phyloP scores from a whole-genome alignment of 495 filamentous ascomycete genomes.

The Neurospora cerealis region DNA sequence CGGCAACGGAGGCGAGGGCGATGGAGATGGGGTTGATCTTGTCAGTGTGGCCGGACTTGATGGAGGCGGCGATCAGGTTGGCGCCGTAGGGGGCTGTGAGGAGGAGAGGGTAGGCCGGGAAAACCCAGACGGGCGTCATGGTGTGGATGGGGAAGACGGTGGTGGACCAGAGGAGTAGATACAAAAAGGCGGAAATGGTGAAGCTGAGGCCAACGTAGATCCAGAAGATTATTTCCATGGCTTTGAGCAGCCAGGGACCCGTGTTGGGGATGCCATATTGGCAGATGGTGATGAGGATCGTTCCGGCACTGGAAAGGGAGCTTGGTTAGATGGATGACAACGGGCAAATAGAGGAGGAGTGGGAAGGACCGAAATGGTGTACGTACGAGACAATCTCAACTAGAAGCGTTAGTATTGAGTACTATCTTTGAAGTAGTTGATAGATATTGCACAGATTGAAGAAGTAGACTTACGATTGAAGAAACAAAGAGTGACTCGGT shows the following conservation, averaged over 20 bases:
- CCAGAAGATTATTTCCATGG: constrained; percentile 64
- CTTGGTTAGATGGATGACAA: not conserved
- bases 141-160: constrained; percentile 64
- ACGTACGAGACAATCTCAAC: constrained; percentile 35
- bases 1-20: constrained; percentile 58
- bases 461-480: constrained; percentile 41
- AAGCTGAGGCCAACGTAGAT: constrained; percentile 56
- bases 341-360: not conserved
- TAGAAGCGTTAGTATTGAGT: not conserved
- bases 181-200: constrained; percentile 56
- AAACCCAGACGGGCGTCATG: constrained; percentile 92
- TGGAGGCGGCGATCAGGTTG: constrained; percentile 46
- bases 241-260: constrained; percentile 56
- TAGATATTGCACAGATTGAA: not conserved
- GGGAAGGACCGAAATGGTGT: not conserved
- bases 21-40: constrained; percentile 48
- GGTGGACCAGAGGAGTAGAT: constrained; percentile 58
- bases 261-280: constrained; percentile 63
- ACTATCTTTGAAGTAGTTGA: not conserved
- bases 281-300: constrained; percentile 68
- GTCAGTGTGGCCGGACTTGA: constrained; percentile 18
- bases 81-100: constrained; percentile 68
- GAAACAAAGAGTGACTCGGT: constrained; percentile 75
- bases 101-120: constrained; percentile 78
- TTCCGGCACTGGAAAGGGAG: constrained; percentile 44